These are phyloP conservation scores for Sanghuangporus weigelae DNA, from an alignment of 1,284 basidiomycete species.

Conservation along the genomic window DNA sequence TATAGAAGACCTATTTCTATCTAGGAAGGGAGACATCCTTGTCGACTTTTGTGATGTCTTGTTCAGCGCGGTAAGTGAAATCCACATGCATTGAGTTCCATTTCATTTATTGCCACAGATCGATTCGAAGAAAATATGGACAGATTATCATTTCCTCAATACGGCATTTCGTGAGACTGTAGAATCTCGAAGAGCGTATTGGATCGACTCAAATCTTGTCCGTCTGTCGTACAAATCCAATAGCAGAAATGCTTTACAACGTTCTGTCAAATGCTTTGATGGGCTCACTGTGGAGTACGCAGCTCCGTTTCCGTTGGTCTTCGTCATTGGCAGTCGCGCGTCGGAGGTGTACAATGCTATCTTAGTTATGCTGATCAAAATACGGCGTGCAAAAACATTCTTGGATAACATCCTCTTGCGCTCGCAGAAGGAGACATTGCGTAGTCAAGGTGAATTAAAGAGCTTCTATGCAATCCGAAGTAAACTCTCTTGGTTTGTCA, in stretches of 20 bases:
- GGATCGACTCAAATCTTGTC: constrained; percentile 71
- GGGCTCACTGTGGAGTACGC: constrained; percentile 70
- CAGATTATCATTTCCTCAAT: constrained; percentile 81
- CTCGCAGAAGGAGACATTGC: constrained; percentile 29
- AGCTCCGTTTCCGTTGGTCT: constrained; percentile 77
- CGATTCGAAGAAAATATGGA: constrained; percentile 65
- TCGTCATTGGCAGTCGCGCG: constrained; percentile 62
- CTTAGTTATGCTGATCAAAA: constrained; percentile 74
- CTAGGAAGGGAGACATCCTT: constrained; percentile 68
- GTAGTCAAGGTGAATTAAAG: constrained; percentile 46
- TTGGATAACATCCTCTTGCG: constrained; percentile 65
- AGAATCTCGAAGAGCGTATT: constrained; percentile 41
- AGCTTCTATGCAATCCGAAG: constrained; percentile 69
- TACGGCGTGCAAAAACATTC: constrained; percentile 66
- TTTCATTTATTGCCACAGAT: constrained; percentile 42
- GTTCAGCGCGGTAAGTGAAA: constrained; percentile 57
- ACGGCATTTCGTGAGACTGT: constrained; percentile 68
- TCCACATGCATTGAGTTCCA: background rate
- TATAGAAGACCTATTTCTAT: constrained; percentile 70
- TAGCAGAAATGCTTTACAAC: constrained; percentile 36
- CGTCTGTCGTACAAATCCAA: constrained; percentile 59
- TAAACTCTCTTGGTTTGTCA: constrained; percentile 77
- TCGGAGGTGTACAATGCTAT: constrained; percentile 63
- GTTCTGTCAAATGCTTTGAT: constrained; percentile 59
- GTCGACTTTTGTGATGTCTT: constrained; percentile 66